Percentiles rank a stretch among this genome's conserved stretches.
phyloP scores from a whole-genome alignment of 257 asterid genomes.

The Prunella vulgaris region DNA sequence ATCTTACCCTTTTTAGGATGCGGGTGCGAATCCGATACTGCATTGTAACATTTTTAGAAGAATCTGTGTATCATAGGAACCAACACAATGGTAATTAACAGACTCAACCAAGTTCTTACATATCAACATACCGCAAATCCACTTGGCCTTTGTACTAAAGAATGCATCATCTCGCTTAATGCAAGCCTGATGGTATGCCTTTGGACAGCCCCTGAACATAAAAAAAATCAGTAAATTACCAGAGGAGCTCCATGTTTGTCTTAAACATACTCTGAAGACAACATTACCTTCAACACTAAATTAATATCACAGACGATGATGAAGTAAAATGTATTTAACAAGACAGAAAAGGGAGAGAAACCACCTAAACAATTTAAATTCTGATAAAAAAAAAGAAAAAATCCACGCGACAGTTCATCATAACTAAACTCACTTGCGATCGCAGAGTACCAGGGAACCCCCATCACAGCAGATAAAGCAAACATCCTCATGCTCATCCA shows the following conservation, averaged over 20 bases:
- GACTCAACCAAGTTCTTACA: not conserved
- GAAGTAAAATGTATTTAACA: not conserved
- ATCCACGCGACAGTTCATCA: not conserved
- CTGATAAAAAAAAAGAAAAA: not conserved
- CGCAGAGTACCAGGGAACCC: slow-evolving; percentile 87
- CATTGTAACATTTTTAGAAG: too few relatives aligned
- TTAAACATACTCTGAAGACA: not conserved
- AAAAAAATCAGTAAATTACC: slow-evolving; percentile 13
- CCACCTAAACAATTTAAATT: not conserved
- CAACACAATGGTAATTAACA: not conserved
- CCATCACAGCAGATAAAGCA: slow-evolving; percentile 98
- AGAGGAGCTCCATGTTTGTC: slow-evolving; percentile 2
- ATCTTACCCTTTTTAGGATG: too few relatives aligned
- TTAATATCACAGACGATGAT: not conserved
- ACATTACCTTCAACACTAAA: not conserved
- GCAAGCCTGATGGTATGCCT: slow-evolving; percentile 95
- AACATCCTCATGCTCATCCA: slow-evolving; percentile 88
- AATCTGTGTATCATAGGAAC: too few relatives aligned
- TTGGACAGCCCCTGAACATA: slow-evolving; percentile 85
- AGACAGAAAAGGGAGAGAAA: not conserved
- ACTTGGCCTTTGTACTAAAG: slow-evolving; percentile 70
- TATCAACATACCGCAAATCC: slow-evolving; percentile 69
- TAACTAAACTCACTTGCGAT: slow-evolving; percentile 71
- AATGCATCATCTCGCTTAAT: slow-evolving; percentile 87
- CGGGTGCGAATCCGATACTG: too few relatives aligned